phyloP scores from a whole-genome alignment of 345 rosid genomes.

The Brassica juncea region DNA sequence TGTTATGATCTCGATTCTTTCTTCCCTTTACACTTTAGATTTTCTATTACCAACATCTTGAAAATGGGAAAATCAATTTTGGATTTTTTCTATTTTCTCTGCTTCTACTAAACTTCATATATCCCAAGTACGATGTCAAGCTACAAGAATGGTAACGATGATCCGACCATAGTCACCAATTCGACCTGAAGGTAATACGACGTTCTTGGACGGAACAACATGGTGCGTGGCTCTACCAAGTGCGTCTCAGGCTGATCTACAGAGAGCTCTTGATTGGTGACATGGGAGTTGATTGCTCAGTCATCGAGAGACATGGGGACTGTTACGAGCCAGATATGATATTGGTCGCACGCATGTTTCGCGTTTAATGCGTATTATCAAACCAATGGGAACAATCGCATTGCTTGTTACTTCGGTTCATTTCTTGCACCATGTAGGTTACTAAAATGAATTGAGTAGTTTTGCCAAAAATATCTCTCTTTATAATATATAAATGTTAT shows the following conservation, averaged over 20 bases:
- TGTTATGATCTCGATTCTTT: no score
- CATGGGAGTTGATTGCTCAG: constrained; percentile 28
- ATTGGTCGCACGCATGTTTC: constrained; percentile 73
- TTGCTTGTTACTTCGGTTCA: constrained; percentile 68
- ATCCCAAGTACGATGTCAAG: constrained; percentile 3
- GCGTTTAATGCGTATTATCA: constrained; percentile 80
- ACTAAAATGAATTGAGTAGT: background rate
- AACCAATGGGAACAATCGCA: constrained; percentile 62
- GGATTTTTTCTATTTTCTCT: constrained; percentile 7
- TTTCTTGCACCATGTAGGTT: background rate
- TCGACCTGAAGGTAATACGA: constrained; percentile 81
- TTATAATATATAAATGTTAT: background rate
- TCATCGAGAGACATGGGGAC: constrained; percentile 63
- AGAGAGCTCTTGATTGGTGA: constrained; percentile 68
- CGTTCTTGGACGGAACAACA: constrained; percentile 43
- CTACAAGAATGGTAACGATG: constrained; percentile 41
- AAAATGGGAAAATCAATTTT: constrained; percentile 22
- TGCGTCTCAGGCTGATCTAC: constrained; percentile 68
- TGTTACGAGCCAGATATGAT: constrained; percentile 76
- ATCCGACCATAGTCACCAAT: constrained; percentile 48
- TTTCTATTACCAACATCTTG: background rate
- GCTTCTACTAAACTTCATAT: constrained; percentile 14
- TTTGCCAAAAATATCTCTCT: background rate
- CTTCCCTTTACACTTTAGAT: no score
- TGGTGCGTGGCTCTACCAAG: constrained; percentile 87